Evolutionary conservation across 2,329 filamentous ascomycete species (phyloP), one percentile per base, ranked within the genome.

Genomic region (Capronia coronata): DNA sequence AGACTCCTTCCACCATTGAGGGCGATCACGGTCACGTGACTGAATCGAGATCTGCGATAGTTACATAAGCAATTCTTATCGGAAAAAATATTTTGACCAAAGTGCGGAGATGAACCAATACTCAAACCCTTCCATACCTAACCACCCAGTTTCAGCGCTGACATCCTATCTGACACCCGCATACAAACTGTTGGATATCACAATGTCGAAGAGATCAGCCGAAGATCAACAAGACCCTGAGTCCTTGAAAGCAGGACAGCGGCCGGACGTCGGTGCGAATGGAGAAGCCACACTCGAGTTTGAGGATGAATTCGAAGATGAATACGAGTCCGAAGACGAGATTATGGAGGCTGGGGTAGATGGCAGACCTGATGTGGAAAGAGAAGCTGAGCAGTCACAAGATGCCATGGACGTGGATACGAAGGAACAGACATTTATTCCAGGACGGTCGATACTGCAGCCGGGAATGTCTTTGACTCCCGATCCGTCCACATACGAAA

Each of bases 301-400:
- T 45, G 80, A 86, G 61, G 77, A 79, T 59, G 86, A 97, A 60
- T 97, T 94, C 57, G 93, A 95, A 65, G 93, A 96, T 54, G 91
- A 97, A 65, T 96, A 91, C 60, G 90, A 96, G 75, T 94, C 82
- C 61, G 83, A 86, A 62, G 90, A 96, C 67, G 90, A 97, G 68
- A 87, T 97, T 45, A 72, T 96, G 52, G 91, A 97, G 71, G 91
- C 93, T 3, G 91, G 91, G 54, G 89, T 96, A 10, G 91, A 96
- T 66, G 91, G 91, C 14, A 75, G 89, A 57, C 91, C 91, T 23
- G 91, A 97, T 68, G 87, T 86, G 6, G 91, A 97, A 75, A 76
- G 89, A 35, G 91, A 97, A 65, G 87, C 86, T 6, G 90, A 96
- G 58, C 89, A 95, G 71, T 81, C 82, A 66, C 83, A 78, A 78